These are phyloP conservation scores for Vaccinium darrowii DNA, from an alignment of 148 eudicot genomes.

Conservation along the genomic window DNA sequence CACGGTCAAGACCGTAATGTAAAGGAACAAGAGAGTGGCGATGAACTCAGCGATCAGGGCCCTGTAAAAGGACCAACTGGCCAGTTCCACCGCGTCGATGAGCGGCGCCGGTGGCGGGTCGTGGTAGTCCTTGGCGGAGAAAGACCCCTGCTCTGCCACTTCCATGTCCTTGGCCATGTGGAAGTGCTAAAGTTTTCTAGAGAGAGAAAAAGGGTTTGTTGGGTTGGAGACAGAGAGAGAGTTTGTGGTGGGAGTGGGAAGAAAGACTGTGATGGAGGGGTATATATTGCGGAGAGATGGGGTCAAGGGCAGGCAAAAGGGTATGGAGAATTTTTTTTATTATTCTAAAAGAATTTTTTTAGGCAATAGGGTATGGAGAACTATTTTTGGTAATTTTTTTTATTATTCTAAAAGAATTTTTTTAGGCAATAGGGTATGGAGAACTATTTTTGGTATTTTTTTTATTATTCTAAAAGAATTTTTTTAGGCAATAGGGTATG, in stretches of 20 bases:
- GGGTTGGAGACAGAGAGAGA: background rate
- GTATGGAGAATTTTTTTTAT: background rate
- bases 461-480: too few relatives aligned
- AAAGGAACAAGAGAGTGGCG: conserved; percentile 39
- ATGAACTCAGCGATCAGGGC: conserved; percentile 31
- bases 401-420: too few relatives aligned
- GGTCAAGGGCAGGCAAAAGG: background rate
- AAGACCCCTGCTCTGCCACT: conserved; percentile 32
- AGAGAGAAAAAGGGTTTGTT: background rate
- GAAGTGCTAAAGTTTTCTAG: background rate
- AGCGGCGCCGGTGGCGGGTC: conserved; percentile 43
- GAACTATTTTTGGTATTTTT: too few relatives aligned
- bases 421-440: too few relatives aligned
- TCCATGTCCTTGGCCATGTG: conserved; percentile 24
- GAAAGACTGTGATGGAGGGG: background rate
- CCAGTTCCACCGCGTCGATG: conserved; percentile 5
- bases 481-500: too few relatives aligned
- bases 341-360: too few relatives aligned
- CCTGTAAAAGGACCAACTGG: conserved; percentile 29
- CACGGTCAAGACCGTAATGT: conserved; percentile 37
- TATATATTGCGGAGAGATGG: background rate
- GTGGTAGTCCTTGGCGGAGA: conserved; percentile 28
- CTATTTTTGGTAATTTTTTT: too few relatives aligned
- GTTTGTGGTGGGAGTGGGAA: background rate
- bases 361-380: too few relatives aligned